Evolutionary conservation across 129 eudicot species (phyloP).

Genomic region (Gnaphalium uliginosum): DNA sequence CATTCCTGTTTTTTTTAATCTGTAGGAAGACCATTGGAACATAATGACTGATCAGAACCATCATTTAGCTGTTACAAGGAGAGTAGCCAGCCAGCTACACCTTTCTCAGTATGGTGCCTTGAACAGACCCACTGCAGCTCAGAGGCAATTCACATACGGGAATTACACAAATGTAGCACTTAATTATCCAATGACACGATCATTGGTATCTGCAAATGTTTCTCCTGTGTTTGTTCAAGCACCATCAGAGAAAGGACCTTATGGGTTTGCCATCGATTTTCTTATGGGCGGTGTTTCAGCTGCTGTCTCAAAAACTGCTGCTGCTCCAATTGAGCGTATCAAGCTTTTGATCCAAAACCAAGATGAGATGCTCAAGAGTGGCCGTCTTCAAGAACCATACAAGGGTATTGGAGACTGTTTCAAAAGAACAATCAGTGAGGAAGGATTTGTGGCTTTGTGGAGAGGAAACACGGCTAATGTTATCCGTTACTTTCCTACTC

Average conservation of each 20-base stretch:
- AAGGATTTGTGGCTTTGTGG: background rate
- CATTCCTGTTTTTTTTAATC: background rate
- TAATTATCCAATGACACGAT: background rate
- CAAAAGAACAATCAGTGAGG: background rate
- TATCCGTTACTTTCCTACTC: background rate
- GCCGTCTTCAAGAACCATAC: background rate
- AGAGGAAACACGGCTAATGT: slow-evolving; percentile 2
- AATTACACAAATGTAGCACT: background rate
- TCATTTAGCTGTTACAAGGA: background rate
- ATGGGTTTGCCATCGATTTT: background rate
- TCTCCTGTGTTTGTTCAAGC: slow-evolving; percentile 2
- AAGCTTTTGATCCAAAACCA: slow-evolving; percentile 6
- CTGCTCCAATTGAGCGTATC: background rate
- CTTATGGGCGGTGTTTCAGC: slow-evolving; percentile 6
- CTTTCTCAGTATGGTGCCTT: background rate
- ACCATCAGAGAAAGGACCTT: background rate
- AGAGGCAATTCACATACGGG: background rate
- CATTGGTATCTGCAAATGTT: background rate
- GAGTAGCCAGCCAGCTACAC: background rate
- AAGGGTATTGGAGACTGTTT: background rate
- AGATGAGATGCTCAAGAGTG: slow-evolving; percentile 4
- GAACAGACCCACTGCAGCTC: background rate
- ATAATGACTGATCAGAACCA: background rate
- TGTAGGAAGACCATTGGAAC: background rate
- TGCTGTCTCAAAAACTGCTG: background rate